These are phyloP conservation scores for Aspergillus awamori DNA, from an alignment of 2,329 filamentous ascomycete species.

Conservation along the genomic window DNA sequence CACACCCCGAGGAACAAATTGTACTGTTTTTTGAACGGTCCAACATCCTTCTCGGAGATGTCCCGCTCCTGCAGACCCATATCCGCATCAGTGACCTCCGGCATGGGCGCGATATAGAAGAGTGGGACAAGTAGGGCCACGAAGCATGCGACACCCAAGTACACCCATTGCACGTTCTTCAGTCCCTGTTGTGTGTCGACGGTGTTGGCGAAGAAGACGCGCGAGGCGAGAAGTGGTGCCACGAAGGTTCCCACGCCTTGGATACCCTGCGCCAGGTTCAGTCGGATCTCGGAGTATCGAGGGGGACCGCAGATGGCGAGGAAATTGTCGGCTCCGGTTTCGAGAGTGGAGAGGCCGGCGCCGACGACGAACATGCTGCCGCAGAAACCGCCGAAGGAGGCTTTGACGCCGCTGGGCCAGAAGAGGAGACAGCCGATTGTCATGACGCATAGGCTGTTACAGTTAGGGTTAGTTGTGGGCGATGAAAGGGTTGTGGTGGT, in stretches of 20 bases:
- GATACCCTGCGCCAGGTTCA: slow-evolving; percentile 4
- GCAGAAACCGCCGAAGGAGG: slow-evolving; percentile 5
- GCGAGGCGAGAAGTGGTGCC: background rate
- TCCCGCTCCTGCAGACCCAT: slow-evolving; percentile 8
- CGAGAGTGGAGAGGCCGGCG: slow-evolving; percentile 1
- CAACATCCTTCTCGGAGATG: background rate
- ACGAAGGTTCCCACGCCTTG: slow-evolving; percentile 4
- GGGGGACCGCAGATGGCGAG: slow-evolving; percentile 4
- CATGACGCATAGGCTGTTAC: background rate
- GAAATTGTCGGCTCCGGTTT: slow-evolving; percentile 7
- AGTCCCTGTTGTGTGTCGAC: slow-evolving; percentile 6
- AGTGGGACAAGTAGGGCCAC: background rate
- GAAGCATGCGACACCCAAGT: slow-evolving; percentile 3
- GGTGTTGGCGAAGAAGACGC: slow-evolving; percentile 6
- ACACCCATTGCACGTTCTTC: slow-evolving; percentile 14
- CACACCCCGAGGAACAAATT: slow-evolving; percentile 2
- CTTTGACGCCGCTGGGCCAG: slow-evolving; percentile 8
- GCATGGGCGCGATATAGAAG: slow-evolving; percentile 2
- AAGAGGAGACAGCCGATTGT: slow-evolving; percentile 4
- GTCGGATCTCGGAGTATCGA: slow-evolving; percentile 2
- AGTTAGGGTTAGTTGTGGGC: background rate
- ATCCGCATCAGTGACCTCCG: slow-evolving; percentile 1
- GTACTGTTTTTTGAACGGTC: slow-evolving; percentile 2
- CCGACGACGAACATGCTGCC: slow-evolving; percentile 9
- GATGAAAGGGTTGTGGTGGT: background rate